Conservation (phyloP, 345 rosid species). For the Linum lewisii region DNA sequence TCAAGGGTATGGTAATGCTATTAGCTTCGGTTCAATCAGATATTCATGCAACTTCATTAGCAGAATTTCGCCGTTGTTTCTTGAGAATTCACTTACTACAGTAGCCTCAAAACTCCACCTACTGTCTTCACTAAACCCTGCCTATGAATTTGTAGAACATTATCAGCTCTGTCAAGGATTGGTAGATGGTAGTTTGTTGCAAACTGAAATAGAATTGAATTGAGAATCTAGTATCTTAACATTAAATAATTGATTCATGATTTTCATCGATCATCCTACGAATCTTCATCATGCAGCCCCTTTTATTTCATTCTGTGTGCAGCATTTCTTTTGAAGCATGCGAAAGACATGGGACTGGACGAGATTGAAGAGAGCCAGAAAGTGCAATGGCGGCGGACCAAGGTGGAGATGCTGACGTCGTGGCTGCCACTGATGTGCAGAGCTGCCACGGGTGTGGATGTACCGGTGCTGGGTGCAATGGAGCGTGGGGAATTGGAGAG, state of each 20-base stretch:
- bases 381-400: slow-evolving; percentile 29
- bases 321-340: slow-evolving; percentile 73
- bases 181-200: not conserved
- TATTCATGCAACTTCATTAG: too few species aligned
- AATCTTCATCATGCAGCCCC: too few species aligned
- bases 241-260: not conserved
- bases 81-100: too few species aligned
- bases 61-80: too few species aligned
- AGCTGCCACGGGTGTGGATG: slow-evolving; percentile 58
- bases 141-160: too few species aligned
- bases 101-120: too few species aligned
- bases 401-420: slow-evolving; percentile 50
- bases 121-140: too few species aligned
- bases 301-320: slow-evolving; percentile 3
- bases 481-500: slow-evolving; percentile 53
- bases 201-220: too few species aligned
- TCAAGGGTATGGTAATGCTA: too few species aligned
- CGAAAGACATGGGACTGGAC: slow-evolving; percentile 33
- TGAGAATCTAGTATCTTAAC: not conserved
- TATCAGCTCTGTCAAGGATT: not conserved
- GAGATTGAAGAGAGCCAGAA: slow-evolving; percentile 28
- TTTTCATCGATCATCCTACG: too few species aligned
- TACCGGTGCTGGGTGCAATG: slow-evolving; percentile 38
- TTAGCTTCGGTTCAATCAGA: too few species aligned
- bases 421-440: slow-evolving; percentile 83